Evolutionary conservation across 225 moss, liverwort and hornwort species (phyloP), one percentile per base, ranked within the genome.

Genomic region (Bryum argenteum): DNA sequence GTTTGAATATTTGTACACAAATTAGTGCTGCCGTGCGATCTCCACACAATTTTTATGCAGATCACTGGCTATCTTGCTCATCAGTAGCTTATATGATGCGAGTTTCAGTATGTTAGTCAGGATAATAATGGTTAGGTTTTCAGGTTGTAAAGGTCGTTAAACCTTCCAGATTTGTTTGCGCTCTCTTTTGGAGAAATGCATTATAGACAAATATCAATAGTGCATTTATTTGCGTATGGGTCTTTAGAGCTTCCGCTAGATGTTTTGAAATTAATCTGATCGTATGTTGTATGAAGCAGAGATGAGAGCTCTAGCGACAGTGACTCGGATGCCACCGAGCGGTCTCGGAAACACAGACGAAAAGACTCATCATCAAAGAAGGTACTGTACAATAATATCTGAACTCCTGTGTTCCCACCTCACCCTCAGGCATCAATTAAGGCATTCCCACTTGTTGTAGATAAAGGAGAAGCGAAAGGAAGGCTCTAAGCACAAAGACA

Each of bases 381-480:
- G 86, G 97, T 90, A 77, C 8, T 33, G 62, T 11, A 17, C 33
- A 33, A 33, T 33, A 33, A 33, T 33, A 33, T 33, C 33, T 33
- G 5, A 3, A 5, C 0, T 33, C 7, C 7, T 6, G 5, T 33
- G 7, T 33, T 33, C 33, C 33, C 3, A 33, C 5, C n/a, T 5
- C 4, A 33, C 33, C 7, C 7, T 33, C 7, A 70, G 5, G 24
- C 41, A 13, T 19, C 21, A 22, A 57, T 47, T n/a, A n/a, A n/a
- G n/a, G 3, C 9, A 19, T 13, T 1, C 16, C 51, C 71, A 8
- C 39, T 6, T 15, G 24, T 70, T 83, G 23, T 82, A 92, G 90
- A 83, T 87, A 3, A 89, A 85, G 85, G 87, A 90, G 52, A 89
- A 78, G 72, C 89, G 83, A 55, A 85, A 88, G 52, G 93, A 90